Percentiles rank a stretch among this genome's conserved stretches.
Evolutionary conservation across 352 stramenopile genomes (phyloP).

Genomic region (Pythium aristosporum): DNA sequence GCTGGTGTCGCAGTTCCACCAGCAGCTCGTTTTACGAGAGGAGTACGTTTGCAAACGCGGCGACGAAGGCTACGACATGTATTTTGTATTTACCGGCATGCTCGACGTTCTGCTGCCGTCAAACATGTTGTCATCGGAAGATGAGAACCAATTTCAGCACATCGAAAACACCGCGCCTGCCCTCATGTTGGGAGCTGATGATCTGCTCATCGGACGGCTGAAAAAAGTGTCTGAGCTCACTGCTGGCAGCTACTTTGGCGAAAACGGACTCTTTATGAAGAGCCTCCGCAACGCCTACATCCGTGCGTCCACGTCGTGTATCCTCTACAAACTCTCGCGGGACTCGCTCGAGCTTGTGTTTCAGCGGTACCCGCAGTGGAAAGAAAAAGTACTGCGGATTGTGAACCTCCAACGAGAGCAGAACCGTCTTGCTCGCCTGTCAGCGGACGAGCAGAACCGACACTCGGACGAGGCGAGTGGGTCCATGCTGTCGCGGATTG

Average conservation of each 20-base stretch:
- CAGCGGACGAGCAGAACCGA: slow-evolving; percentile 15
- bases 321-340: slow-evolving; percentile 68
- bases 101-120: slow-evolving; percentile 46
- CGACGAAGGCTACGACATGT: slow-evolving; percentile 72
- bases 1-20: slow-evolving; percentile 68
- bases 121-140: slow-evolving; percentile 13
- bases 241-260: slow-evolving; percentile 60
- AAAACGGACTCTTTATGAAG: slow-evolving; percentile 71
- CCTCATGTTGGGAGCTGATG: slow-evolving; percentile 1
- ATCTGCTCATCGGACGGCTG: not conserved
- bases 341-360: slow-evolving; percentile 71
- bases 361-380: slow-evolving; percentile 68
- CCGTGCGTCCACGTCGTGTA: slow-evolving; percentile 57
- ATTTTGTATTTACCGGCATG: slow-evolving; percentile 67
- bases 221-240: slow-evolving; percentile 52
- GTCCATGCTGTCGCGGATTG: slow-evolving; percentile 32
- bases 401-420: slow-evolving; percentile 59
- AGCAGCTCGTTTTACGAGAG: slow-evolving; percentile 56
- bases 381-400: slow-evolving; percentile 64
- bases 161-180: not conserved
- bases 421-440: slow-evolving; percentile 37
- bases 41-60: slow-evolving; percentile 66
- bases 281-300: slow-evolving; percentile 55
- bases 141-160: not conserved
- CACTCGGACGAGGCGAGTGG: slow-evolving; percentile 27